Conservation (phyloP, 2,329 filamentous ascomycete species). For the Aspergillus thermomutatus region DNA sequence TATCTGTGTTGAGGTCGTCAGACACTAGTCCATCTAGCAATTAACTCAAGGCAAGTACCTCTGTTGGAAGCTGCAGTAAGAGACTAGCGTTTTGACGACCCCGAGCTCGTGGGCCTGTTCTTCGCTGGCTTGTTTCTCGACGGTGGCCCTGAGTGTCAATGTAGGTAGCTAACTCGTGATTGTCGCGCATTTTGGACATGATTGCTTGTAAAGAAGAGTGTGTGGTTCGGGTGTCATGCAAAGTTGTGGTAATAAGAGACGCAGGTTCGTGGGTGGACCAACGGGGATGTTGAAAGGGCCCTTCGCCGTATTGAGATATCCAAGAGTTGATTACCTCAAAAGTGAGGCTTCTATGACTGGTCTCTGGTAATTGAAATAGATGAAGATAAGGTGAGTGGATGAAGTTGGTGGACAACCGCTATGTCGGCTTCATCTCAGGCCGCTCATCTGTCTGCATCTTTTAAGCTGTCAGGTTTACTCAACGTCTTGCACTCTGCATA, state of each 20-base stretch:
- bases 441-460: not conserved
- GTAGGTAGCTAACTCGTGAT: not conserved
- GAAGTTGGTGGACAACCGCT: not conserved
- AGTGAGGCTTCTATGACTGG: not conserved
- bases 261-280: not conserved
- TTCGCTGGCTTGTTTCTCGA: not conserved
- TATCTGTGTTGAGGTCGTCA: slow-evolving; percentile 18
- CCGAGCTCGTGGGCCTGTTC: not conserved
- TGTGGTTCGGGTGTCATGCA: not conserved
- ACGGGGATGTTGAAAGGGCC: not conserved
- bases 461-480: too few species aligned
- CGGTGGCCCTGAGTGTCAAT: not conserved
- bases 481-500: too few species aligned
- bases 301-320: not conserved
- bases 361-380: not conserved
- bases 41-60: slow-evolving; percentile 2
- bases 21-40: not conserved
- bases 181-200: not conserved
- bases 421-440: too few species aligned
- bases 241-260: not conserved
- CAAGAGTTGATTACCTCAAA: not conserved
- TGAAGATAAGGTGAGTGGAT: not conserved
- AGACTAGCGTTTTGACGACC: not conserved
- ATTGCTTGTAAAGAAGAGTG: not conserved
- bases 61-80: slow-evolving; percentile 6